phyloP scores from a whole-genome alignment of 2,329 filamentous ascomycete species.

The Anisogramma anomala region DNA sequence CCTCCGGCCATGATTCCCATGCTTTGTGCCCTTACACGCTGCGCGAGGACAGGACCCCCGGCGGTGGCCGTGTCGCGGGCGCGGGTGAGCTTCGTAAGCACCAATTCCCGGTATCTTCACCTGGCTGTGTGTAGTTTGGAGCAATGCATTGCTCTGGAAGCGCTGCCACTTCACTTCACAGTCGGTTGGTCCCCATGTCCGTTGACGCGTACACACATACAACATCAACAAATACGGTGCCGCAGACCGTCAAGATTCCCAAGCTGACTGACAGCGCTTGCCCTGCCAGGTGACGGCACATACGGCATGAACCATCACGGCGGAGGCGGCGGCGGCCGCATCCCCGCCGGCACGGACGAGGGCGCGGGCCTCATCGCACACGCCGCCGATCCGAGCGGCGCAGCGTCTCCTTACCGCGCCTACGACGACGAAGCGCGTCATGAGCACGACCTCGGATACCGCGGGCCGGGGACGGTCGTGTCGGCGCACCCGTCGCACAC shows the following conservation, averaged over 20 bases:
- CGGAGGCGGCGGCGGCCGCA: conserved; percentile 6
- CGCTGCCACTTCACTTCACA: background rate
- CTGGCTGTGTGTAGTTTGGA: conserved; percentile 8
- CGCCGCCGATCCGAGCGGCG: conserved; percentile 21
- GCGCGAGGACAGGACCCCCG: conserved; percentile 26
- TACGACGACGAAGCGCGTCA: conserved; percentile 16
- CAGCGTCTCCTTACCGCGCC: conserved; percentile 10
- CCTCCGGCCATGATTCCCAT: conserved; percentile 24
- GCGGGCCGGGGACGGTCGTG: conserved; percentile 7
- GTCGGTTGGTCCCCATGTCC: background rate
- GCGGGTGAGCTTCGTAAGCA: conserved; percentile 26
- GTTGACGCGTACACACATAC: background rate
- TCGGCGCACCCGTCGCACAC: conserved; percentile 3
- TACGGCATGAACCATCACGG: conserved; percentile 16
- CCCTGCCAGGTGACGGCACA: conserved; percentile 15
- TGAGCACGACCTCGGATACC: conserved; percentile 12
- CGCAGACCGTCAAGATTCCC: too few species aligned
- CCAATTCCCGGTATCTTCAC: conserved; percentile 10
- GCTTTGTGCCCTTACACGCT: conserved; percentile 16
- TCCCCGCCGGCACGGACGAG: conserved; percentile 18
- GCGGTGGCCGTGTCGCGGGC: conserved; percentile 30
- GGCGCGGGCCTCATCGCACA: conserved; percentile 23
- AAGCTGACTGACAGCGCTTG: conserved; percentile 1
- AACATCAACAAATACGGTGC: too few species aligned
- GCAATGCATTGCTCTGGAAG: conserved; percentile 7